phyloP scores from a whole-genome alignment of 805 yeast species.

The Wickerhamiella azyma region DNA sequence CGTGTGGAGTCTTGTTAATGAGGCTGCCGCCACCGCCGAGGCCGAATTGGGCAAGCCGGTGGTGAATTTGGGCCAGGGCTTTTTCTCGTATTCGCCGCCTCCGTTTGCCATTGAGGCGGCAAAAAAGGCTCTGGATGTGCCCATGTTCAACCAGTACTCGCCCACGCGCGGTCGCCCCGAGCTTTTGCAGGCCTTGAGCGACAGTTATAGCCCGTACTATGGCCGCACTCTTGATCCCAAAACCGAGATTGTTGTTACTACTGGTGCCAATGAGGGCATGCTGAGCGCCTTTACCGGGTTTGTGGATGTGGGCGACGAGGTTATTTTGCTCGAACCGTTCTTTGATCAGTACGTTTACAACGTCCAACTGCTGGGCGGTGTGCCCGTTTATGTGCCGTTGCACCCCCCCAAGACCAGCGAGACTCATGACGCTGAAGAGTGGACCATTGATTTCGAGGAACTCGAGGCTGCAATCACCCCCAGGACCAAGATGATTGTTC shows the following conservation, averaged over 20 bases:
- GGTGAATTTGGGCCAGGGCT: slow-evolving; percentile 90
- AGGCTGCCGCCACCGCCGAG: slow-evolving; percentile 79
- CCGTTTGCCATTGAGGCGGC: slow-evolving; percentile 81
- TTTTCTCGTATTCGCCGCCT: slow-evolving; percentile 93
- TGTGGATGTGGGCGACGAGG: slow-evolving; percentile 81
- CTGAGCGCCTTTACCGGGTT: slow-evolving; percentile 73
- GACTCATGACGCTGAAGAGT: slow-evolving; percentile 54
- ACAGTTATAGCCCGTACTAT: slow-evolving; percentile 56
- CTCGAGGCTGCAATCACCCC: slow-evolving; percentile 55
- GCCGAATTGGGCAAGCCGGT: slow-evolving; percentile 56
- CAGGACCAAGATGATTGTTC: slow-evolving; percentile 71
- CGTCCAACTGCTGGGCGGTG: slow-evolving; percentile 87
- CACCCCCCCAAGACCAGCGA: slow-evolving; percentile 68
- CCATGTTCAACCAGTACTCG: slow-evolving; percentile 82
- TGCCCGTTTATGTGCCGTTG: slow-evolving; percentile 72
- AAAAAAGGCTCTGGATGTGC: slow-evolving; percentile 52
- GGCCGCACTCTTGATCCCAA: slow-evolving; percentile 41
- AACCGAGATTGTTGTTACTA: slow-evolving; percentile 63
- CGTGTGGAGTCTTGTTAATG: slow-evolving; percentile 91
- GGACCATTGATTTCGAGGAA: slow-evolving; percentile 73
- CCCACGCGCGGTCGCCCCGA: slow-evolving; percentile 79
- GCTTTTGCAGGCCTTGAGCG: slow-evolving; percentile 54
- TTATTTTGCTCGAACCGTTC: slow-evolving; percentile 89
- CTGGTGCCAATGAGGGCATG: slow-evolving; percentile 97
- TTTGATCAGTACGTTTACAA: slow-evolving; percentile 94